These are phyloP conservation scores for Gossypium turneri DNA, from an alignment of 345 rosid species.

Conservation along the genomic window DNA sequence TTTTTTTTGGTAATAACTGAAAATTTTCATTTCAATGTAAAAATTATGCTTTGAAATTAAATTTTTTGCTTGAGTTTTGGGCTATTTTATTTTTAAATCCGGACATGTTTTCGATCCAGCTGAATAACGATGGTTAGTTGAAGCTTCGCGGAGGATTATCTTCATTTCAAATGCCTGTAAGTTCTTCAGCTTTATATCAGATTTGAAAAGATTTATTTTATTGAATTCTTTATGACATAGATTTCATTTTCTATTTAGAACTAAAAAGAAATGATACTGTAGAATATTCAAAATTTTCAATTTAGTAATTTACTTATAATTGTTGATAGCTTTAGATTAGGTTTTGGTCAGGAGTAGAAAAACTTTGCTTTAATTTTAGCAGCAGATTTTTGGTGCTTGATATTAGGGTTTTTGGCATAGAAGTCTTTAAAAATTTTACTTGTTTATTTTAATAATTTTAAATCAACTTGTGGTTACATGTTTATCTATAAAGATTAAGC, in stretches of 20 bases:
- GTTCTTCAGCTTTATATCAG: not conserved
- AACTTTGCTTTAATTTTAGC: not conserved
- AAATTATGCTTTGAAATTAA: not conserved
- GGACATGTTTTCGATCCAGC: slow-evolving; percentile 16
- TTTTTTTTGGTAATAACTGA: not conserved
- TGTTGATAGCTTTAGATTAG: slow-evolving; percentile 9
- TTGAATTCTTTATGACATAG: slow-evolving; percentile 2
- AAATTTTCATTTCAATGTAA: not conserved
- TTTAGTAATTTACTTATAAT: slow-evolving; percentile 6
- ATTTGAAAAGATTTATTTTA: not conserved
- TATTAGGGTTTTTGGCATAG: slow-evolving; percentile 34
- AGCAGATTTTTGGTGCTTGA: slow-evolving; percentile 15
- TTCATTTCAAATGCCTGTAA: slow-evolving; percentile 17
- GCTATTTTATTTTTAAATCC: slow-evolving; percentile 12
- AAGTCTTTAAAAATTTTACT: not conserved
- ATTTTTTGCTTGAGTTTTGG: not conserved
- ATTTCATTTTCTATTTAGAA: slow-evolving; percentile 3
- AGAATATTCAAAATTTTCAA: not conserved
- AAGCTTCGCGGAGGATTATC: slow-evolving; percentile 20
- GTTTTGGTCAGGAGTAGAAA: not conserved
- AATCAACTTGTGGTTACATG: not conserved
- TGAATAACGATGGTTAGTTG: slow-evolving; percentile 23
- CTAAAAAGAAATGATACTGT: slow-evolving; percentile 2
- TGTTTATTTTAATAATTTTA: not conserved
- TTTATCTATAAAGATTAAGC: not conserved